Base-by-base conservation (phyloP, 805 yeast species). In the Cyberlindnera maritima region DNA sequence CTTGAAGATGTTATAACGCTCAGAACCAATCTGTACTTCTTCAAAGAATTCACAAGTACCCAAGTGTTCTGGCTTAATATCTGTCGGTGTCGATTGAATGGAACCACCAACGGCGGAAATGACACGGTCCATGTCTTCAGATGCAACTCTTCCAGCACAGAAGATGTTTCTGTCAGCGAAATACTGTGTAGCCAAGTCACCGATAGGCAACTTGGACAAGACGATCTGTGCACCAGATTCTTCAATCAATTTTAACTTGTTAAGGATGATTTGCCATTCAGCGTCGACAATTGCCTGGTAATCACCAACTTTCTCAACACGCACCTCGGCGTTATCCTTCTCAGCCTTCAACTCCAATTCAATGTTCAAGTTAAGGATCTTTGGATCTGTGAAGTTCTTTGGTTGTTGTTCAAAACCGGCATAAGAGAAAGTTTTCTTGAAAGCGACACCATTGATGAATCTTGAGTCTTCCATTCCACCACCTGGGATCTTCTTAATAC, bases 371-470 rank as follows among this genome's bases (percentile, higher is more conserved):
- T 83, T 80, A 47, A 94, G 72, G 53, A 94, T 81, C 67, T 84
- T 88, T 39, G 99, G 97, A 66, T 88, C 74, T 17, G 60, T 59
- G 65, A 94, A 89, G 43, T 66, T 69, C 68, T 94, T 94, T 43
- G 99, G 99, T 69, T 94, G 99, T 73, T 94, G 99, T 69, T 94
- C 99, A 65, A 94, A 94, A 3, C 99, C 99, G 39, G 99, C 99
- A 61, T 94, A 94, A 21, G 97, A 85, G 61, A 94, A 94, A 0
- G 99, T 91, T 72, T 94, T 94, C 63, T 94, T 89, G 70, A 94
- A 94, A 3, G 97, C 99, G 50, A 94, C 98, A 63, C 99, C 99
- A 58, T 88, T 80, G 43, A 94, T 80, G 58, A 90, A 87, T 52
- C 81, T 63, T 11, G 97, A 86, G 60, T 94, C 98, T 64, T 92